Conservation (phyloP, 768 basidiomycete species). For the Baorangia bicolor region DNA sequence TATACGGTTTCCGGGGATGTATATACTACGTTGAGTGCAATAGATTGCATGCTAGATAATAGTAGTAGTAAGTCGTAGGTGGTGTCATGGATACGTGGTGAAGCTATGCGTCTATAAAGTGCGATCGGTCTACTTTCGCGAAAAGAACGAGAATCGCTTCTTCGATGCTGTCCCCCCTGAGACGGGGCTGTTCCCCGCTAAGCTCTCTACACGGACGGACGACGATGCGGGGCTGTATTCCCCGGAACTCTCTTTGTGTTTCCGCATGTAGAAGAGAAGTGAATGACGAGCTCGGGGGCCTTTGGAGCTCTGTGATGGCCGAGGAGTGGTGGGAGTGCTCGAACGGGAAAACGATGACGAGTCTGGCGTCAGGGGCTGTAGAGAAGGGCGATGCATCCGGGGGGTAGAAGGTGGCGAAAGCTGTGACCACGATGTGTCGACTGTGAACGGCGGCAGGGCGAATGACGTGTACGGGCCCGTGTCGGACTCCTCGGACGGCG, state of each 20-base stretch:
- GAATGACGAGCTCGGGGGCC: slow-evolving; percentile 28
- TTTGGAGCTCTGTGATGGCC: slow-evolving; percentile 26
- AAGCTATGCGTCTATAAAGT: slow-evolving; percentile 10
- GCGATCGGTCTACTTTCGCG: slow-evolving; percentile 28
- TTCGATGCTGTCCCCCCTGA: slow-evolving; percentile 10
- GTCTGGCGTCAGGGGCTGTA: slow-evolving; percentile 32
- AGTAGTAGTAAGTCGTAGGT: slow-evolving; percentile 10
- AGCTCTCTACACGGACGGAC: slow-evolving; percentile 18
- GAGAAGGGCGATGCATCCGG: slow-evolving; percentile 21
- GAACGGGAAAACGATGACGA: slow-evolving; percentile 32
- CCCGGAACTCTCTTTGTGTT: slow-evolving; percentile 14
- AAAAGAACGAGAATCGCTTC: slow-evolving; percentile 32
- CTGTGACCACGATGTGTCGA: slow-evolving; percentile 21
- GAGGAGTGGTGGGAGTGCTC: slow-evolving; percentile 31
- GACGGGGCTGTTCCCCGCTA: slow-evolving; percentile 5
- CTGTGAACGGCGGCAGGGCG: slow-evolving; percentile 27
- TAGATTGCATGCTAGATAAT: slow-evolving; percentile 19
- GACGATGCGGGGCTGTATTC: slow-evolving; percentile 29
- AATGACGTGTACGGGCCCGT: slow-evolving; percentile 34
- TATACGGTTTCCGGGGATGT: slow-evolving; percentile 5
- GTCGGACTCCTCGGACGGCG: slow-evolving; percentile 35
- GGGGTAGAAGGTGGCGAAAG: slow-evolving; percentile 24
- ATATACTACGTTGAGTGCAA: slow-evolving; percentile 15
- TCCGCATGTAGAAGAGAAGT: slow-evolving; percentile 34
- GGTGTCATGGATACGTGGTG: slow-evolving; percentile 19